Evolutionary conservation across 192 early-diverging fungal species (phyloP).

Genomic region (Backusella luteola): DNA sequence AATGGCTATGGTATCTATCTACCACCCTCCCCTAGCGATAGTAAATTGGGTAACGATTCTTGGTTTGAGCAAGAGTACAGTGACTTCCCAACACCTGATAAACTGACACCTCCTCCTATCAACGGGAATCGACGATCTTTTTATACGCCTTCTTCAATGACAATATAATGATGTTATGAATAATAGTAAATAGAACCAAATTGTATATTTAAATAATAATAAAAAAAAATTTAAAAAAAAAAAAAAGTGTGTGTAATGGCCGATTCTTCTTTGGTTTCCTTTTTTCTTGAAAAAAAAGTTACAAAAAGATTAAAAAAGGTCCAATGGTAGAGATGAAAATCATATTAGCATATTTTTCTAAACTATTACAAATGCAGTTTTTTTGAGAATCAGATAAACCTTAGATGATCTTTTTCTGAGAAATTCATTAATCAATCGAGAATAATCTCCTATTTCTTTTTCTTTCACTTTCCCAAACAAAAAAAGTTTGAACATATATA

Average conservation of each 20-base stretch:
- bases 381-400: constrained; percentile 7
- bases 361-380: background rate
- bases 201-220: background rate
- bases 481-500: background rate
- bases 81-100: background rate
- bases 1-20: constrained; percentile 37
- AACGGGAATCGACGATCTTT: background rate
- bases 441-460: background rate
- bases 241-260: background rate
- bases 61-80: background rate
- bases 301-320: background rate
- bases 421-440: background rate
- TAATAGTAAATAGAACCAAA: constrained; percentile 4
- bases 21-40: constrained; percentile 29
- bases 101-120: background rate
- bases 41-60: background rate
- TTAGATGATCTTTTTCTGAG: background rate
- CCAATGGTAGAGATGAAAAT: background rate
- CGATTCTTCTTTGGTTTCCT: background rate
- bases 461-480: background rate
- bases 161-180: background rate
- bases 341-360: background rate
- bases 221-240: too few species aligned
- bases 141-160: constrained; percentile 11
- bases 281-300: background rate